Base-by-base conservation (phyloP, 139 green algal species). In the Asterochloris sp. region DNA sequence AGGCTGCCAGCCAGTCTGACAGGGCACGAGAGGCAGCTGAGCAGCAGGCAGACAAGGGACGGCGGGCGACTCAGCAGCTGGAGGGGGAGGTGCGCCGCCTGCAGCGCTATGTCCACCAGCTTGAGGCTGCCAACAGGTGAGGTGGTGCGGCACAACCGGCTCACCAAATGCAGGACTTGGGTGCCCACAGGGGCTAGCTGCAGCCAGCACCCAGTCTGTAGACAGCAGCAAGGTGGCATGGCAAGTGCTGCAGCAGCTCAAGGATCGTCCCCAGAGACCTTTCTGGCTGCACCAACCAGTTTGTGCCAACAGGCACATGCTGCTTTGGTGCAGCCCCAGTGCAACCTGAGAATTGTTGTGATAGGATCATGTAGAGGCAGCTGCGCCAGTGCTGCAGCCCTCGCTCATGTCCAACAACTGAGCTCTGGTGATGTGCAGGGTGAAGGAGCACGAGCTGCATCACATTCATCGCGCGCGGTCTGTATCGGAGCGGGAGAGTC, bases 401-500 rank as follows among this genome's bases (percentile, higher is more conserved):
- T 23, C 68, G 12, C 68, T 74, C 10, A 60, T 26, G 19, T 13
- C 24, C 15, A 23, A n/a, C 24, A 13, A 21, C 62, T 27, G 61
- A 13, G 24, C 14, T 27, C 17, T 78, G 74, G 28, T 62, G 17
- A 64, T 61, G 19, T 38, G 60, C 78, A 82, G 78, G 66, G 26
- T 47, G 23, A 82, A 82, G 21, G 78, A 82, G 78, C 78, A 74
- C 13, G 78, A 82, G 78, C 63, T 82, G 27, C 78, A 82, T 13
- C 78, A 75, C 19, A 29, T 75, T 10, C 78, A 74, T 26, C 26
- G 28, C 11, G 73, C 61, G 61, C 62, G 63, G 63, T 74, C 27
- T 74, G 27, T 29, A 9, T n/a, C 78, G n/a, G 68, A 64, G 19
- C 78, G 69, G 64, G 61, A 82, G 78, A 66, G 69, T 13, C n/a